A percentile compares a stretch with the other conserved stretches of the same genome.
These are phyloP conservation scores for Scutellaria minor DNA, from an alignment of 257 asterid genomes.

Conservation along the genomic window DNA sequence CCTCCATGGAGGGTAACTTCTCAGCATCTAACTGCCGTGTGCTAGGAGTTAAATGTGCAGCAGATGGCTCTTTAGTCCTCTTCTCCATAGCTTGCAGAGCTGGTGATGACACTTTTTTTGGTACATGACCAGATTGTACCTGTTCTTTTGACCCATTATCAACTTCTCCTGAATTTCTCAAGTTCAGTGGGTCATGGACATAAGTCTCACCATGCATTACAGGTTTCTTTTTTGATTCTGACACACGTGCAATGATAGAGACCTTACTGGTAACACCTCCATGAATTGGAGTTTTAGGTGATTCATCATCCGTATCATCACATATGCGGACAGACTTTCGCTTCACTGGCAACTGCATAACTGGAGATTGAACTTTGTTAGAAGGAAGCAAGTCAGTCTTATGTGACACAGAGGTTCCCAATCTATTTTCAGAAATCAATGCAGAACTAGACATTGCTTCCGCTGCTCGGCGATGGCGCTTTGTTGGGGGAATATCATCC, in stretches of 20 bases:
- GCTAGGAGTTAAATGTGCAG: constrained; percentile 38
- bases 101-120: constrained; percentile 41
- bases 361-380: constrained; percentile 44
- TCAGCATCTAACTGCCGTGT: constrained; percentile 45
- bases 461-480: constrained; percentile 63
- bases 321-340: constrained; percentile 79
- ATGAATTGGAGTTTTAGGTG: constrained; percentile 83
- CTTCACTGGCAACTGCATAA: constrained; percentile 48
- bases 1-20: constrained; percentile 43
- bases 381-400: constrained; percentile 44
- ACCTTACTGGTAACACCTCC: constrained; percentile 62
- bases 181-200: constrained; percentile 36
- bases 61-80: constrained; percentile 45
- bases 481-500: constrained; percentile 72
- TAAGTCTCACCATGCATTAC: constrained; percentile 36
- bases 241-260: constrained; percentile 34
- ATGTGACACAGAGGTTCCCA: constrained; percentile 41
- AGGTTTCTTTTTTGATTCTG: constrained; percentile 46
- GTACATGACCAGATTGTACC: constrained; percentile 41
- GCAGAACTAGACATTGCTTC: constrained; percentile 45
- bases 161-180: constrained; percentile 42
- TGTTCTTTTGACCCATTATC: constrained; percentile 50
- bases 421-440: constrained; percentile 42
- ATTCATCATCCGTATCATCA: constrained; percentile 70
- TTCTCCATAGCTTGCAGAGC: constrained; percentile 50